These are phyloP conservation scores for Fusarium transvaalense DNA, from an alignment of 2,329 filamentous ascomycete genomes.

Conservation along the genomic window DNA sequence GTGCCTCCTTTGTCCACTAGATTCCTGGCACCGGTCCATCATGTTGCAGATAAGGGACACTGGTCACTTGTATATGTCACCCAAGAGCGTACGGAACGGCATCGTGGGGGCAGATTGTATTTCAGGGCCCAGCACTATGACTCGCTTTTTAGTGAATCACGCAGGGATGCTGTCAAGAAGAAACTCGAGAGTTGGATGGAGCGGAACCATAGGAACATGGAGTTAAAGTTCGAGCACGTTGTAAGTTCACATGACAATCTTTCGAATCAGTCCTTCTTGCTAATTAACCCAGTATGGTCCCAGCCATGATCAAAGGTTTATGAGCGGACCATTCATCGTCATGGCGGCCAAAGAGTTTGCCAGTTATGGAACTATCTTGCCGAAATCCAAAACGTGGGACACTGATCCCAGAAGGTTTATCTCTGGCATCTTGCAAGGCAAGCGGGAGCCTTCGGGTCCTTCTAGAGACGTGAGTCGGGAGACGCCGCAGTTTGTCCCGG, in stretches of 20 bases:
- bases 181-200: background rate
- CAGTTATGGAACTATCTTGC: background rate
- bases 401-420: background rate
- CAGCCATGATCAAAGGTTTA: no score
- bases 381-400: background rate
- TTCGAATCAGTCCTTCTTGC: no score
- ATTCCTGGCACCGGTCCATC: background rate
- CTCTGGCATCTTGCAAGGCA: background rate
- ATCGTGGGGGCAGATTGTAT: background rate
- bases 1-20: background rate
- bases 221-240: background rate
- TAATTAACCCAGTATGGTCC: background rate
- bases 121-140: background rate
- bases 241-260: background rate
- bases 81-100: no score
- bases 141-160: fast-evolving
- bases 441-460: background rate
- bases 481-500: background rate
- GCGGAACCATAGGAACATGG: fast-evolving
- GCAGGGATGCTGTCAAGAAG: background rate
- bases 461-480: background rate
- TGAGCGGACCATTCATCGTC: background rate
- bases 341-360: background rate
- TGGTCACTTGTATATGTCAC: background rate
- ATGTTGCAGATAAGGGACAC: background rate